These are phyloP conservation scores for Coffea humblotiana DNA, from an alignment of 305 asterid species.

Conservation along the genomic window DNA sequence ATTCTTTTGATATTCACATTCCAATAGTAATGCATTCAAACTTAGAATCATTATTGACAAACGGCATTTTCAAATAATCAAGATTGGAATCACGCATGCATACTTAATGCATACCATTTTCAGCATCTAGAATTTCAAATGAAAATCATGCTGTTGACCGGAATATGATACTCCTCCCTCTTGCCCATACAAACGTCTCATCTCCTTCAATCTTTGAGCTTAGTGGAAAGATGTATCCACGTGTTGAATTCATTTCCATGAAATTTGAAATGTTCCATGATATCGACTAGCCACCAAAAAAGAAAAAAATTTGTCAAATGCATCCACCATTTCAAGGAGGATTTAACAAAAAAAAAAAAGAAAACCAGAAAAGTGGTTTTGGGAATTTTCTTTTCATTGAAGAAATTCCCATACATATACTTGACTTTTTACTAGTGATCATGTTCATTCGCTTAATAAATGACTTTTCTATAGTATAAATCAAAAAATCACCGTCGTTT, in stretches of 20 bases:
- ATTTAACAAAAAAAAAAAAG: too few relatives aligned
- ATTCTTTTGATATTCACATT: neutral
- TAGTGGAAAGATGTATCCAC: neutral
- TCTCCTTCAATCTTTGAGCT: neutral
- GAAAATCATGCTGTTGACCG: neutral
- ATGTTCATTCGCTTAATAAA: too few relatives aligned
- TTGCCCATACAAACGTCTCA: neutral
- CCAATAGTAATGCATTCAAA: too few relatives aligned
- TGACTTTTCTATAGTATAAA: too few relatives aligned
- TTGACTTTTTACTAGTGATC: too few relatives aligned
- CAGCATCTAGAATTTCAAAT: neutral
- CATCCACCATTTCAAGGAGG: neutral
- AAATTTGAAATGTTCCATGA: neutral
- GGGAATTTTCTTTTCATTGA: too few relatives aligned
- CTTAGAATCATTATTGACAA: neutral
- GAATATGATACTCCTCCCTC: neutral
- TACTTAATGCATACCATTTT: neutral
- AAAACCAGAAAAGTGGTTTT: too few relatives aligned
- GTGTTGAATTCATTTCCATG: too few relatives aligned
- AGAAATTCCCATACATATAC: too few relatives aligned
- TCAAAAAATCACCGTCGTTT: too few relatives aligned
- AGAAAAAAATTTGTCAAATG: neutral
- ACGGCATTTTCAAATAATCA: neutral
- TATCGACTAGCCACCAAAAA: too few relatives aligned
- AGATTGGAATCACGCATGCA: neutral